phyloP scores from a whole-genome alignment of 192 early-diverging fungal species.

The Kickxella alabastrina region DNA sequence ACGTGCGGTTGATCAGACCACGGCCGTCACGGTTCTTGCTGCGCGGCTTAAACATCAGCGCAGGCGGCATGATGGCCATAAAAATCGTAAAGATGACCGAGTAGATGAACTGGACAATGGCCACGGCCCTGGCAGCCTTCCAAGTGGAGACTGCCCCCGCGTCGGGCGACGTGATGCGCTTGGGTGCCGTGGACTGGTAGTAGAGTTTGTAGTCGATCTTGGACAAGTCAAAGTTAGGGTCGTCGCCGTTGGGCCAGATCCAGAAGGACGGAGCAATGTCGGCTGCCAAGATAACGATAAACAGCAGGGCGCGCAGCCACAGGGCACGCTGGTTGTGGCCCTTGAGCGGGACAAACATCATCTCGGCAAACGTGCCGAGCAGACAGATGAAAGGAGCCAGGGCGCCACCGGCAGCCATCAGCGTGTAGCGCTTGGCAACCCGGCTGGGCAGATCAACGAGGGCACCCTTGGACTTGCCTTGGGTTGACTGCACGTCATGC shows the following conservation, averaged over 20 bases:
- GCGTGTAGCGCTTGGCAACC: slow-evolving; percentile 56
- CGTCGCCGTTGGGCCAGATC: slow-evolving; percentile 45
- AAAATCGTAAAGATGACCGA: slow-evolving; percentile 63
- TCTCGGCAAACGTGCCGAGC: slow-evolving; percentile 62
- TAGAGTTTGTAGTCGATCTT: slow-evolving; percentile 22
- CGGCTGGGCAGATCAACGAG: slow-evolving; percentile 34
- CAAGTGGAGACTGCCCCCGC: slow-evolving; percentile 23
- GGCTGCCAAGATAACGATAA: slow-evolving; percentile 58
- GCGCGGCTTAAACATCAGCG: slow-evolving; percentile 57
- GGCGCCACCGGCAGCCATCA: slow-evolving; percentile 68
- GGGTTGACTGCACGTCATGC: slow-evolving; percentile 43
- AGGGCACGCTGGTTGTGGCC: slow-evolving; percentile 56
- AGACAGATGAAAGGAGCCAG: slow-evolving; percentile 67
- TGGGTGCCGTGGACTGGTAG: slow-evolving; percentile 34
- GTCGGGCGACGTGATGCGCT: slow-evolving; percentile 20
- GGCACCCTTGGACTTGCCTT: slow-evolving; percentile 39
- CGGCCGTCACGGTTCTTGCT: slow-evolving; percentile 54
- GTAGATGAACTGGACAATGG: slow-evolving; percentile 64
- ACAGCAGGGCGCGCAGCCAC: slow-evolving; percentile 55
- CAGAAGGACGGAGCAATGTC: slow-evolving; percentile 66
- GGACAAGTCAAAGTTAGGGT: slow-evolving; percentile 45
- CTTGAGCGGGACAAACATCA: slow-evolving; percentile 63
- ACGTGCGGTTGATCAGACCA: slow-evolving; percentile 58
- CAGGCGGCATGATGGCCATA: slow-evolving; percentile 64
- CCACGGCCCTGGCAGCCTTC: slow-evolving; percentile 57